These are phyloP conservation scores for Kazachstania kunashirensis DNA, from an alignment of 805 yeast genomes.

Conservation along the genomic window DNA sequence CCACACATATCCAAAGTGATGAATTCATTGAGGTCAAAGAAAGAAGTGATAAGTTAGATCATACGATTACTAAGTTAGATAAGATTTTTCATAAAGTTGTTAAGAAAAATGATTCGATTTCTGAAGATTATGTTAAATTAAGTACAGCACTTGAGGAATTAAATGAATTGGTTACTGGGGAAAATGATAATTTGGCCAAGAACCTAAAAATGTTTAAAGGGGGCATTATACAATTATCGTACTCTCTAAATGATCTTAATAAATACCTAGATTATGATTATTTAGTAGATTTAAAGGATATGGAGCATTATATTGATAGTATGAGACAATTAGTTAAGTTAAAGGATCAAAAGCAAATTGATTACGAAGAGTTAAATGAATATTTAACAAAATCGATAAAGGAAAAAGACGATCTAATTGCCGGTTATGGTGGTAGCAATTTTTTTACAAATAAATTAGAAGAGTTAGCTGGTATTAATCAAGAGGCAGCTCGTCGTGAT, in stretches of 20 bases:
- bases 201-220: conserved; percentile 38
- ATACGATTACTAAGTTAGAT: conserved; percentile 70
- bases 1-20: conserved; percentile 53
- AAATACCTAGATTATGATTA: conserved; percentile 66
- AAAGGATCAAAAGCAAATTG: conserved; percentile 86
- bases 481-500: conserved; percentile 44
- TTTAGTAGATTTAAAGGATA: conserved; percentile 71
- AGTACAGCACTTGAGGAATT: conserved; percentile 60
- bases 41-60: conserved; percentile 73
- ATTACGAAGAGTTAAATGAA: conserved; percentile 75
- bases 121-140: conserved; percentile 63
- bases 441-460: conserved; percentile 49
- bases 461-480: conserved; percentile 54
- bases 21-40: conserved; percentile 80
- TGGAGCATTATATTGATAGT: conserved; percentile 68
- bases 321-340: conserved; percentile 62
- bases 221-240: conserved; percentile 37
- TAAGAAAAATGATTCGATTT: conserved; percentile 61
- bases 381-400: conserved; percentile 61
- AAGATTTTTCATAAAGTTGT: conserved; percentile 64
- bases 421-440: conserved; percentile 44
- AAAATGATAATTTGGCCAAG: conserved; percentile 17
- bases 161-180: conserved; percentile 44
- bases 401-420: conserved; percentile 49
- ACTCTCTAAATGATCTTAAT: conserved; percentile 36